These are phyloP conservation scores for Chlorociboria aeruginascens DNA, from an alignment of 495 filamentous ascomycete species.

Conservation along the genomic window DNA sequence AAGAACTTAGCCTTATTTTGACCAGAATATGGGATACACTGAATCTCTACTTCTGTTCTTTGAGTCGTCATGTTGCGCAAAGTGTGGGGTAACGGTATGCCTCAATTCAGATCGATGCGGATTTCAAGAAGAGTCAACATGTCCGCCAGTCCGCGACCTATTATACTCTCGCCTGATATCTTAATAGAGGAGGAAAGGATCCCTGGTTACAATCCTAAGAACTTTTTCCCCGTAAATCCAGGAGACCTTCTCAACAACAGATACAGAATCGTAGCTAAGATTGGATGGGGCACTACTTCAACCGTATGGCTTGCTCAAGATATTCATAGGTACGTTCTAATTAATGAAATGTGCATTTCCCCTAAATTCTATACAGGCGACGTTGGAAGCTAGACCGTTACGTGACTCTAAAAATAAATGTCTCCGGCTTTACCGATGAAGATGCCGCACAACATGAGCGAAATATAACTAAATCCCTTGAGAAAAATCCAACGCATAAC, in stretches of 20 bases:
- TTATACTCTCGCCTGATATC: conserved; percentile 7
- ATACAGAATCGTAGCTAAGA: conserved; percentile 30
- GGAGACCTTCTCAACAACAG: conserved; percentile 28
- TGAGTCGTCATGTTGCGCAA: background rate
- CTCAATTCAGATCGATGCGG: background rate
- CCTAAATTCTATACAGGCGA: conserved; percentile 17
- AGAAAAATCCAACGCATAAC: conserved; percentile 24
- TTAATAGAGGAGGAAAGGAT: conserved; percentile 18
- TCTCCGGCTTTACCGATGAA: conserved; percentile 15
- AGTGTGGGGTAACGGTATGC: background rate
- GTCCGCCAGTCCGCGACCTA: background rate
- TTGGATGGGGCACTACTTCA: conserved; percentile 32
- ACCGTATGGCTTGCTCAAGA: conserved; percentile 33
- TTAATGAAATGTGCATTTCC: conserved; percentile 3
- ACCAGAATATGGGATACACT: no score
- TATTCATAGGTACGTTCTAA: conserved; percentile 13
- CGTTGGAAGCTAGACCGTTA: conserved; percentile 24
- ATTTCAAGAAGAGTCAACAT: background rate
- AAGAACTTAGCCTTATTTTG: no score
- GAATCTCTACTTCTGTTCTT: no score
- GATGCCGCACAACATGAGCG: conserved; percentile 25
- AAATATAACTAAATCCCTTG: conserved; percentile 26
- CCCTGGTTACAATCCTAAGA: conserved; percentile 25
- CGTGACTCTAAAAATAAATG: conserved; percentile 31
- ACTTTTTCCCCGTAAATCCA: conserved; percentile 32